Conservation (phyloP, 2,329 filamentous ascomycete species). For the Colletotrichum sojae region DNA sequence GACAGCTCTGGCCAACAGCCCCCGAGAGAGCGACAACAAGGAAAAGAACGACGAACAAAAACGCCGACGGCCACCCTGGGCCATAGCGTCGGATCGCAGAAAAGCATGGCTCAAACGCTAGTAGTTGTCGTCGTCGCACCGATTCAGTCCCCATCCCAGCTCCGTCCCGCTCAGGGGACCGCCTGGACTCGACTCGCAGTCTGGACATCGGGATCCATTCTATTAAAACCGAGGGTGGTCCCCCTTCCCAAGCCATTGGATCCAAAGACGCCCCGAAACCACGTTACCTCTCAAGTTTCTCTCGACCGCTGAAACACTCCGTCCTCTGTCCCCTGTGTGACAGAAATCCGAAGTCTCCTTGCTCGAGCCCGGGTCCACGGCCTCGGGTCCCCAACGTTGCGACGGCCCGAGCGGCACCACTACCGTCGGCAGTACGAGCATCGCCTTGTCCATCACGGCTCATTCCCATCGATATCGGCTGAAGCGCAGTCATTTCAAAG, state of each 20-base stretch:
- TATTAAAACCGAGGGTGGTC: slow-evolving; percentile 14
- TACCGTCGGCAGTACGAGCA: not conserved
- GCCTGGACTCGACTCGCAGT: not conserved
- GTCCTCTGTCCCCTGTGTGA: not conserved
- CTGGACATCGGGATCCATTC: slow-evolving; percentile 13
- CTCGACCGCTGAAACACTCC: not conserved
- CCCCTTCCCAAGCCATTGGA: slow-evolving; percentile 5
- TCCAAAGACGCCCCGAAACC: not conserved
- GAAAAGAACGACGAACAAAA: slow-evolving; percentile 7
- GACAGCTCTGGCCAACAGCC: slow-evolving; percentile 10
- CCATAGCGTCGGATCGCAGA: slow-evolving; percentile 24
- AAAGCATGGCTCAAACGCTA: slow-evolving; percentile 31
- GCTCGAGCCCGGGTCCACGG: slow-evolving; percentile 18
- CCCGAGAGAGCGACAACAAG: slow-evolving; percentile 12
- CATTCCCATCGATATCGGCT: no score
- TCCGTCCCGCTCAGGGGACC: slow-evolving; percentile 7
- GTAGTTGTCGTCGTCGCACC: slow-evolving; percentile 23
- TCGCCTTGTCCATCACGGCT: not conserved
- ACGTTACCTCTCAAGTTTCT: not conserved
- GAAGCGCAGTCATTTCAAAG: no score
- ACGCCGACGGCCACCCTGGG: slow-evolving; percentile 18
- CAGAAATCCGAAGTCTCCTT: not conserved
- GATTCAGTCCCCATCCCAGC: slow-evolving; percentile 29
- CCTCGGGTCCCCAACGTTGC: slow-evolving; percentile 9
- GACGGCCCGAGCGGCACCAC: slow-evolving; percentile 10